Conservation (phyloP, 371 early-diverging fungal species). For the Mucor velutinosus region DNA sequence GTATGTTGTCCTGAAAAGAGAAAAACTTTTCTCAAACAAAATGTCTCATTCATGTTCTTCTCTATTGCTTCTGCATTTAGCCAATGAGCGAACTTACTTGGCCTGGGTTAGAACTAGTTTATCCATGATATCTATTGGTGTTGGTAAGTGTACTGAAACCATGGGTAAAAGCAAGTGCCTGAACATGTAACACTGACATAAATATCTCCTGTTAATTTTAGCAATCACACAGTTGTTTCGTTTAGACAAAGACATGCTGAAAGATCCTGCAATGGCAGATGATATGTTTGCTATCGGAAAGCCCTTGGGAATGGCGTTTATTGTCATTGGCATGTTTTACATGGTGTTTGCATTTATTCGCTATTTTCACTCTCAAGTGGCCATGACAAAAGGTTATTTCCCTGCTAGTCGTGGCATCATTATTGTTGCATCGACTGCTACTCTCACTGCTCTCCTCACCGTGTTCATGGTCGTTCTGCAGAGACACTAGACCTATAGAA, state of each 20-base stretch:
- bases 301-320: slow-evolving; percentile 58
- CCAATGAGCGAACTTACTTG: slow-evolving; percentile 81
- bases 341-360: slow-evolving; percentile 63
- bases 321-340: slow-evolving; percentile 64
- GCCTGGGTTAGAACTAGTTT: slow-evolving; percentile 81
- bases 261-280: background rate
- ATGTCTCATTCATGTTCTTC: background rate
- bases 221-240: slow-evolving; percentile 78
- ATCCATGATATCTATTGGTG: slow-evolving; percentile 75
- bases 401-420: slow-evolving; percentile 71
- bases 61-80: slow-evolving; percentile 28
- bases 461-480: slow-evolving; percentile 8
- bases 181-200: background rate
- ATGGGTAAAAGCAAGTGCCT: background rate
- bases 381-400: slow-evolving; percentile 71
- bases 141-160: slow-evolving; percentile 40
- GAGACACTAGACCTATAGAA: background rate
- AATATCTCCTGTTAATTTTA: slow-evolving; percentile 1
- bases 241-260: slow-evolving; percentile 30
- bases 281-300: slow-evolving; percentile 23
- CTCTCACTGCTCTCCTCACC: slow-evolving; percentile 40
- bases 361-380: slow-evolving; percentile 73
- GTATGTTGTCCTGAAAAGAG: slow-evolving; percentile 25
- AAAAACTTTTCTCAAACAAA: background rate
- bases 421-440: slow-evolving; percentile 41